Evolutionary conservation across 441 rosid species (phyloP), one percentile per base, ranked within the genome.

Genomic region (Aleurites moluccanus): DNA sequence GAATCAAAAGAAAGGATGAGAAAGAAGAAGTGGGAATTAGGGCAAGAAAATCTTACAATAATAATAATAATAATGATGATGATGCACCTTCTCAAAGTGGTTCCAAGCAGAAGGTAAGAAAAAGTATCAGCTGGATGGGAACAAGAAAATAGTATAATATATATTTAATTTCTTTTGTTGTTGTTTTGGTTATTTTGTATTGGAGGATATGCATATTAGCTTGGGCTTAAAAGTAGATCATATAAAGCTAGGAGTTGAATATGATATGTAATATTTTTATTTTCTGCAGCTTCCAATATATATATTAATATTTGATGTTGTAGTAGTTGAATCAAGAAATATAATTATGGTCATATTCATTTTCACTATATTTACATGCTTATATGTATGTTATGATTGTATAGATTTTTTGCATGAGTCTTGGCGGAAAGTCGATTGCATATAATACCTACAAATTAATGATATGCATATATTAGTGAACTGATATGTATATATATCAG

Each of bases 51-150:
- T 67, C 44, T 59, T 30, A 61, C 15, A 49, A 68, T 23, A 35
- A 10, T 67, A 49, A 25, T 27, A 49, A 49, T 1, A 23, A 5
- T 42, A 13, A 50, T 20, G 20, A 53, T 2, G 20, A 5, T 0
- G 27, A 45, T 16, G 18, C 73, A 56, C 11, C 80, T 52, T 49
- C 81, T 60, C 84, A 73, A 66, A 83, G 79, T 73, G 80, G 69
- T 63, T 67, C 83, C 67, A 80, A n/a, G 60, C 60, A 55, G 27
- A n/a, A 73, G 85, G 84, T 77, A 73, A 83, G 82, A 44, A 83
- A 75, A 71, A 82, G 64, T 75, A 45, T 60, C 13, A 60, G 70
- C 67, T 69, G 82, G 81, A 74, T 68, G 64, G 79, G 81, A 60
- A 81, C 79, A 73, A 77, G 72, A 67, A 81, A 81, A 47, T 84